phyloP scores from a whole-genome alignment of 176 grass and related monocot species.

The Triticum monococcum region DNA sequence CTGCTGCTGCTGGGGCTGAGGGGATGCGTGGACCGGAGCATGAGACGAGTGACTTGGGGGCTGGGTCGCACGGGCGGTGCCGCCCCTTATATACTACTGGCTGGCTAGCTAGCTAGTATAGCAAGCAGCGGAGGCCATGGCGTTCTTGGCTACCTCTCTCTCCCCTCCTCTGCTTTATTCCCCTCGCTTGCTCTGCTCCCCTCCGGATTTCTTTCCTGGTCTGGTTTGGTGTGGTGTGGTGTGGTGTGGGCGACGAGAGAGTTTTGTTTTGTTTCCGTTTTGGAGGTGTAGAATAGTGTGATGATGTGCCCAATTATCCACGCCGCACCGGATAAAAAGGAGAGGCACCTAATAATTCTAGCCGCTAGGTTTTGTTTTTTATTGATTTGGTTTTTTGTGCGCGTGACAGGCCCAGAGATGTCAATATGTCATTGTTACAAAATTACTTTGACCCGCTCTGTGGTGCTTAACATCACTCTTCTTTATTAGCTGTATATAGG shows the following conservation, averaged over 20 bases:
- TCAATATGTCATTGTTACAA: not conserved
- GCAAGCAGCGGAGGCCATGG: constrained; percentile 18
- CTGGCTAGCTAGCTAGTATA: not conserved
- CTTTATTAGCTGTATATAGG: not conserved
- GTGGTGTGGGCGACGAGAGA: not conserved
- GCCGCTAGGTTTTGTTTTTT: not conserved
- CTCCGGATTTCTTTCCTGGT: not conserved
- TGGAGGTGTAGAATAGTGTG: not conserved
- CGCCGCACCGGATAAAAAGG: constrained; percentile 28
- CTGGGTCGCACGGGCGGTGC: not conserved
- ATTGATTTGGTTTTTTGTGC: not conserved
- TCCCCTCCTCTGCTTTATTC: constrained; percentile 30
- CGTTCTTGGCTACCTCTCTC: not conserved
- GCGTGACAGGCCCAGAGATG: not conserved
- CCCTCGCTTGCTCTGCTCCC: not conserved
- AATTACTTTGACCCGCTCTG: not conserved
- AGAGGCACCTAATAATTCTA: constrained; percentile 13
- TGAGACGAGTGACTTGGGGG: not conserved
- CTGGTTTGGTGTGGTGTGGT: not conserved
- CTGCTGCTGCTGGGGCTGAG: constrained; percentile 34
- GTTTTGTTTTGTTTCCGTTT: not conserved
- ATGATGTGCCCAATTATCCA: constrained; percentile 44
- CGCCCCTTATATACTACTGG: constrained; percentile 31
- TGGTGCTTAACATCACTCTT: not conserved
- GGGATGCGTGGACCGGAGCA: constrained; percentile 41